Percentiles rank a stretch among this genome's conserved stretches.
These are phyloP conservation scores for Candida orba DNA, from an alignment of 805 yeast species.

Conservation along the genomic window DNA sequence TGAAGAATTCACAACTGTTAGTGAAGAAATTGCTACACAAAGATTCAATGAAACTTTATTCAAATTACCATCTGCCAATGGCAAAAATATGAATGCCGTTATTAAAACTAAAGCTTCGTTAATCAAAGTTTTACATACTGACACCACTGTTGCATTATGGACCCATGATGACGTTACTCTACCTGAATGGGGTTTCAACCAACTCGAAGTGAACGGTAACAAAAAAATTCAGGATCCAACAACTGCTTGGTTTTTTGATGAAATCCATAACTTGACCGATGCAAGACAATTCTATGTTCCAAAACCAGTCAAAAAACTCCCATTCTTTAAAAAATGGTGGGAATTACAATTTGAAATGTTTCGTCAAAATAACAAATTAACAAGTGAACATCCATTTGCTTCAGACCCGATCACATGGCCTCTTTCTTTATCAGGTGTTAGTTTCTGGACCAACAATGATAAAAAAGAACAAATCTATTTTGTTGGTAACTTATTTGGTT, in stretches of 20 bases:
- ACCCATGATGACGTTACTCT: conserved; percentile 75
- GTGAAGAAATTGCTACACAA: conserved; percentile 48
- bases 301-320: conserved; percentile 49
- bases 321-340: conserved; percentile 82
- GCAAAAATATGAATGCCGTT: conserved; percentile 39
- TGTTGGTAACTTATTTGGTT: conserved; percentile 84
- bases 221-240: conserved; percentile 63
- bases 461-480: conserved; percentile 76
- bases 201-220: conserved; percentile 93
- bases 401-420: conserved; percentile 94
- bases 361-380: conserved; percentile 80
- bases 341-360: conserved; percentile 89
- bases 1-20: conserved; percentile 81
- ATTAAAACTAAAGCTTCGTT: conserved; percentile 66
- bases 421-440: conserved; percentile 78
- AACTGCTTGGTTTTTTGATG: conserved; percentile 72
- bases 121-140: conserved; percentile 70
- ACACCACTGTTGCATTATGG: conserved; percentile 91
- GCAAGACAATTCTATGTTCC: conserved; percentile 57
- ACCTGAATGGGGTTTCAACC: conserved; percentile 93
- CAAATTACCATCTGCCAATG: conserved; percentile 56
- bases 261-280: conserved; percentile 59
- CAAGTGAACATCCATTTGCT: conserved; percentile 91
- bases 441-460: conserved; percentile 82
- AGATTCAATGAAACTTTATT: conserved; percentile 72